Conservation (phyloP, 768 basidiomycete genomes). For the Auriscalpium vulgare region DNA sequence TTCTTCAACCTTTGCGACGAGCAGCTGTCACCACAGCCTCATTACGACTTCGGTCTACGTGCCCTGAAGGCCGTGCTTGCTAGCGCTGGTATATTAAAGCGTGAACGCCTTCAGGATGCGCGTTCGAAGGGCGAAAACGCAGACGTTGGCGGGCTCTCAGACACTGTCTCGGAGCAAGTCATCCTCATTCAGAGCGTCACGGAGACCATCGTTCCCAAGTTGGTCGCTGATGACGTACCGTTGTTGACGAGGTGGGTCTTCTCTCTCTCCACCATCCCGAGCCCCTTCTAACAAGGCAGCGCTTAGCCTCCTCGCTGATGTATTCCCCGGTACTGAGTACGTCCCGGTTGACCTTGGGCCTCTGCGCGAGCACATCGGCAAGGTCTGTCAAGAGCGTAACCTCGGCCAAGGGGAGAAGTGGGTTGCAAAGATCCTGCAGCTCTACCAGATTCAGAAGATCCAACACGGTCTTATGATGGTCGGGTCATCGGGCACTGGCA, state of each 20-base stretch:
- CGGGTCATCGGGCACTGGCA: slow-evolving; percentile 93
- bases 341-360: slow-evolving; percentile 81
- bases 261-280: neutral
- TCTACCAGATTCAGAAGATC: slow-evolving; percentile 99
- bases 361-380: slow-evolving; percentile 76
- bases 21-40: slow-evolving; percentile 92
- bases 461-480: slow-evolving; percentile 99
- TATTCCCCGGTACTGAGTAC: slow-evolving; percentile 95
- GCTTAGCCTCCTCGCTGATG: slow-evolving; percentile 81
- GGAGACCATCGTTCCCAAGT: slow-evolving; percentile 96
- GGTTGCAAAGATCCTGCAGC: slow-evolving; percentile 92
- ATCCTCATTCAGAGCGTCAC: slow-evolving; percentile 97
- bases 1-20: slow-evolving; percentile 99
- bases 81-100: slow-evolving; percentile 95
- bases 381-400: slow-evolving; percentile 80
- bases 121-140: slow-evolving; percentile 30
- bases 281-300: slow-evolving; percentile 2
- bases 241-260: slow-evolving; percentile 73
- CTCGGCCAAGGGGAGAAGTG: slow-evolving; percentile 84
- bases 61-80: slow-evolving; percentile 94
- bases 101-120: slow-evolving; percentile 63
- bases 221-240: slow-evolving; percentile 95
- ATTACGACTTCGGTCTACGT: slow-evolving; percentile 98
- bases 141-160: slow-evolving; percentile 50
- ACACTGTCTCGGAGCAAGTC: slow-evolving; percentile 80